Evolutionary conservation across 768 basidiomycete genomes (phyloP).

Genomic region (Auriscalpium vulgare): DNA sequence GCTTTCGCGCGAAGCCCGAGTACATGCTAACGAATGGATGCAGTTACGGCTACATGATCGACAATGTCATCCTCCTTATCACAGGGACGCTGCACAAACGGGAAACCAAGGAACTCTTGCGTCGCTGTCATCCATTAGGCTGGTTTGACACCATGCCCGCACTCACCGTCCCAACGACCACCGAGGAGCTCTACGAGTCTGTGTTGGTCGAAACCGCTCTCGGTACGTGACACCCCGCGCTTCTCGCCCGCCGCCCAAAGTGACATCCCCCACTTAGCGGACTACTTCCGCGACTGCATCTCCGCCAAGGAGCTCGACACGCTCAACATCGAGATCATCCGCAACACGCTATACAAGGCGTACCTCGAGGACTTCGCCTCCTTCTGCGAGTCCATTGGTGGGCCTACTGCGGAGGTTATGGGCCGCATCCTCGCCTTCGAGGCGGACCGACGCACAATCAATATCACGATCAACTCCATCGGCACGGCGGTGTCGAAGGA

Average conservation of each 20-base stretch:
- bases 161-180: slow-evolving; percentile 96
- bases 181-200: slow-evolving; percentile 94
- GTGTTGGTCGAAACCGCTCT: slow-evolving; percentile 97
- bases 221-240: slow-evolving; percentile 44
- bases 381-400: slow-evolving; percentile 71
- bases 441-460: slow-evolving; percentile 93
- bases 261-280: slow-evolving; percentile 43
- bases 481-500: slow-evolving; percentile 93
- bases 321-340: slow-evolving; percentile 98
- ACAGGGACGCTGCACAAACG: slow-evolving; percentile 96
- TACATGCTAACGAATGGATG: background rate
- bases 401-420: slow-evolving; percentile 90
- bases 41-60: slow-evolving; percentile 99
- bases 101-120: slow-evolving; percentile 93
- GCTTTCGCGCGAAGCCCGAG: background rate
- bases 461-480: slow-evolving; percentile 99
- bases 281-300: slow-evolving; percentile 94
- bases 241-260: background rate
- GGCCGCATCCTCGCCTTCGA: slow-evolving; percentile 87
- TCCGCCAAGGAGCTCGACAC: slow-evolving; percentile 96
- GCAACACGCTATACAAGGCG: slow-evolving; percentile 97
- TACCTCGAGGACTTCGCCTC: slow-evolving; percentile 96
- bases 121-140: slow-evolving; percentile 94
- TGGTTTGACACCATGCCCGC: slow-evolving; percentile 99
- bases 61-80: slow-evolving; percentile 96